Evolutionary conservation across 495 filamentous ascomycete species (phyloP).

Genomic region (Tuber magnatum): DNA sequence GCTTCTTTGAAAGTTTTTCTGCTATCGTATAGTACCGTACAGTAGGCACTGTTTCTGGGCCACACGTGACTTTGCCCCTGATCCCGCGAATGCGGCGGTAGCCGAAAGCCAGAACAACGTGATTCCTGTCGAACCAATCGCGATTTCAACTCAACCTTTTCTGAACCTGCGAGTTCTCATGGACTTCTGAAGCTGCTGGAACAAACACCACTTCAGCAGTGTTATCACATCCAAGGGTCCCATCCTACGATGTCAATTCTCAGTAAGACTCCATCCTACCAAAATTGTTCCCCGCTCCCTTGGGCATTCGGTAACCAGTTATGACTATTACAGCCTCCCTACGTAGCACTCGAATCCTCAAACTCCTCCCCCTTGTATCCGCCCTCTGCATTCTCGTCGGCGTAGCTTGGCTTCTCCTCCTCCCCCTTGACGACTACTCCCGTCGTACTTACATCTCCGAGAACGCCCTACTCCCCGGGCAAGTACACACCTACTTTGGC

Average conservation of each 20-base stretch:
- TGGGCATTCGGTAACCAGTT: neutral
- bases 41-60: too few relatives aligned
- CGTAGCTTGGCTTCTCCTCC: slow-evolving; percentile 81
- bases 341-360: slow-evolving; percentile 61
- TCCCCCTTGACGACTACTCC: slow-evolving; percentile 90
- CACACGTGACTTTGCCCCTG: neutral
- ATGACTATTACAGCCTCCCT: slow-evolving; percentile 21
- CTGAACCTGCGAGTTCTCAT: neutral
- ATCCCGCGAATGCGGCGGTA: neutral
- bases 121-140: neutral
- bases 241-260: neutral
- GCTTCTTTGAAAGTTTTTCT: too few relatives aligned
- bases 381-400: slow-evolving; percentile 80
- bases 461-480: slow-evolving; percentile 89
- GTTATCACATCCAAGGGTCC: neutral
- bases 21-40: too few relatives aligned
- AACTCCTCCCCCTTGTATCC: slow-evolving; percentile 74
- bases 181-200: neutral
- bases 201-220: neutral
- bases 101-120: neutral
- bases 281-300: neutral
- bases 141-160: neutral
- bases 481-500: slow-evolving; percentile 95
- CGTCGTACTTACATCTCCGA: slow-evolving; percentile 93
- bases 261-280: neutral